Evolutionary conservation across 345 rosid species (phyloP), one percentile per base, ranked within the genome.

Genomic region (Eutrema japonicum): DNA sequence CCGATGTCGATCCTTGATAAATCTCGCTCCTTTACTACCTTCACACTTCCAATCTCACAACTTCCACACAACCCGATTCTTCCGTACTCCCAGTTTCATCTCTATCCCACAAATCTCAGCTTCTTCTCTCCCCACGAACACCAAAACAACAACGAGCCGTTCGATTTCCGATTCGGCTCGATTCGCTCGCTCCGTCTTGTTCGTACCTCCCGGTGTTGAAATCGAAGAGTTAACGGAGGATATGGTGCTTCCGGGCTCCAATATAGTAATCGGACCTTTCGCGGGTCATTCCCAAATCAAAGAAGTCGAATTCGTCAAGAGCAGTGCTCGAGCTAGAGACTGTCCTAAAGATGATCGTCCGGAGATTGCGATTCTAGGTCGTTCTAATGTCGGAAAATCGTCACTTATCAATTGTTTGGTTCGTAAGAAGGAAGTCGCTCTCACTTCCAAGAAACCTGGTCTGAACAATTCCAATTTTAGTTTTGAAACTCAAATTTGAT

Each of bases 371-470:
- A 88, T 94, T 43, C 47, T 94, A 66, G 97, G 96, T 51, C 88
- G 98, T 22, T 94, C 98, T 45, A 94, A 89, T 80, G 98, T 94
- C 45, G 98, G 97, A 50, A 94, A 94, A 82, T 94, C 97, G 8
- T 94, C 98, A 0, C 95, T 94, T 33, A 94, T 94, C 16, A 94
- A 94, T 79, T 85, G 88, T 50, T 76, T 94, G 65, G 97, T 86
- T 70, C 86, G 84, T 64, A 94, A 83, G 75, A 94, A 91, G 49
- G 96, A 94, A 83, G 84, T 94, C 54, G 98, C 97, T 47, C 95
- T 94, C 54, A 94, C 97, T n/a, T 94, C 98, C 8, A 94, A 94
- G 81, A 94, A 89, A 73, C 96, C 95, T 48, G 98, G 97, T 93
- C 54, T 54, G 63, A 6, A 14, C 26, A 22, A 22, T 22, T 22